Base-by-base conservation (phyloP, 2,329 filamentous ascomycete species). In the Beauveria medogensis region DNA sequence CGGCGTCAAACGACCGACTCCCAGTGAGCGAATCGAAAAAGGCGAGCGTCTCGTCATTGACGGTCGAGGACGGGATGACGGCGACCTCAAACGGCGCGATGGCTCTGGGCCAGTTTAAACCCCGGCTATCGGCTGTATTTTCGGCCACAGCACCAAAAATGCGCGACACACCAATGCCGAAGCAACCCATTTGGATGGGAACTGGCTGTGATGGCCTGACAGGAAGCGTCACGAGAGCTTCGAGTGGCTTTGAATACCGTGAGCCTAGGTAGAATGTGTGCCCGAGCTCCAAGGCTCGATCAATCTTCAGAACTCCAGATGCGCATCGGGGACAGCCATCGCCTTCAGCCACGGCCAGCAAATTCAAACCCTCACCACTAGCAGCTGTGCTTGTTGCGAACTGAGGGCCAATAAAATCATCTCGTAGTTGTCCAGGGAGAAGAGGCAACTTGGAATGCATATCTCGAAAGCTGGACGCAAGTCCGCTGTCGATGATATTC, bases 181-280 rank as follows among this genome's bases (percentile, higher is more conserved):
- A 91, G 71, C 94, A 99, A 60, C 94, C 94, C 94, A 99, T 99
- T 65, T 96, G 85, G 69, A 96, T 81, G 0, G 86, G 79, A 0
- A 85, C 78, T 3, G 64, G 66, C 30, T 65, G 66, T 12, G 67
- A 67, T 22, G 69, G 67, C 6, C 52, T 64, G 46, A 65, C 63
- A 14, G 74, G 69, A 3, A 74, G 64, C 5, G 77, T 75, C 2
- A 94, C 82, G 1, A 74, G 79, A 1, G 90, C 89, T 8, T 81
- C 77, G 0, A 99, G 79, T 0, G 91, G 88, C 22, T 83, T 79
- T 26, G 89, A 92, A 76, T 99, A 99, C 34, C 92, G 85, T 1
- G 90, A 92, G 12, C 93, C 92, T 1, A 99, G 85, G 72, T 95
- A 87, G 75, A 99, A 99, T 0, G 94, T 97, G 73, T 99, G 94